phyloP scores from a whole-genome alignment of 2,329 filamentous ascomycete genomes.

The Epichloe sp. region DNA sequence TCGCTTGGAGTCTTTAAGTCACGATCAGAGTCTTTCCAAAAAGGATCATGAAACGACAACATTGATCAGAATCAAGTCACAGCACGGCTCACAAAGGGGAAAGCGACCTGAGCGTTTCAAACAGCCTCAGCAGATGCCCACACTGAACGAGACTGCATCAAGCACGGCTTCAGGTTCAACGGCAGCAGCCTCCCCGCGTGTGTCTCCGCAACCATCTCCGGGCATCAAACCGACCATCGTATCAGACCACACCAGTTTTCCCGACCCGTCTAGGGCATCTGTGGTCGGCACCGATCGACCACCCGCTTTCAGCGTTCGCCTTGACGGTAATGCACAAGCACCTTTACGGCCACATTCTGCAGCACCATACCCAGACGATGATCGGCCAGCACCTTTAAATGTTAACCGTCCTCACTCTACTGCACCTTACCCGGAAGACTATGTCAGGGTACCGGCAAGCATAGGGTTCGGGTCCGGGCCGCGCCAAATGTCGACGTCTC shows the following conservation, averaged over 20 bases:
- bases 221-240: slow-evolving; percentile 23
- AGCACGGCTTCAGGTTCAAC: slow-evolving; percentile 13
- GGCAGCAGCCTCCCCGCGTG: slow-evolving; percentile 18
- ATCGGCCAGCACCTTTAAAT: slow-evolving; percentile 39
- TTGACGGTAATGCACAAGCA: slow-evolving; percentile 21
- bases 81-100: slow-evolving; percentile 56
- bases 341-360: slow-evolving; percentile 37
- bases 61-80: slow-evolving; percentile 73
- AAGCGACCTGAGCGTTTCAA: slow-evolving; percentile 47
- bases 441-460: slow-evolving; percentile 21
- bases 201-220: slow-evolving; percentile 30
- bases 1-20: slow-evolving; percentile 71
- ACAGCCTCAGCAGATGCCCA: slow-evolving; percentile 34
- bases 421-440: slow-evolving; percentile 42
- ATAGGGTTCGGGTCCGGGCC: slow-evolving; percentile 27
- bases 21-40: slow-evolving; percentile 74
- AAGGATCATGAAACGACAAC: slow-evolving; percentile 88
- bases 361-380: slow-evolving; percentile 60
- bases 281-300: slow-evolving; percentile 24
- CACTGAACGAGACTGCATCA: slow-evolving; percentile 30
- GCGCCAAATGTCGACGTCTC: slow-evolving; percentile 27
- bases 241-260: slow-evolving; percentile 29
- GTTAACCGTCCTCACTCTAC: slow-evolving; percentile 31
- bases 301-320: slow-evolving; percentile 38
- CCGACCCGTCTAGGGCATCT: slow-evolving; percentile 32